Conservation (phyloP, 2,329 filamentous ascomycete genomes). For the Rhinocladiella mackenziei region DNA sequence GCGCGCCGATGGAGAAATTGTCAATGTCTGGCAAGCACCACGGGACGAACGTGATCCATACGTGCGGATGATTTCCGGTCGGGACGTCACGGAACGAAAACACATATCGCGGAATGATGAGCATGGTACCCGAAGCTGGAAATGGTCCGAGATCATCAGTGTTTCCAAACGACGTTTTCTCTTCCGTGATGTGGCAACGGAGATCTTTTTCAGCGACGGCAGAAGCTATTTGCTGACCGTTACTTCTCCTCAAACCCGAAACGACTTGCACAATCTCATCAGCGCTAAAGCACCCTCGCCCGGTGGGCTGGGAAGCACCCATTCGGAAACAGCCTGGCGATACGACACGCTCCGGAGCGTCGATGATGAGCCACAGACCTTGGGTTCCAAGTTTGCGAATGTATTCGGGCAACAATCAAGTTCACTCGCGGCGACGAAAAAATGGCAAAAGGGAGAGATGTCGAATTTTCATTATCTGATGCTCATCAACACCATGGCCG, state of each 20-base stretch:
- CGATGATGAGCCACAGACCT: conserved; percentile 59
- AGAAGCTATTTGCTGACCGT: conserved; percentile 90
- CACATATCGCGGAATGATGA: conserved; percentile 52
- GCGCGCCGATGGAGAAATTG: conserved; percentile 88
- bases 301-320: conserved; percentile 61
- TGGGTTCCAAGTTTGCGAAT: conserved; percentile 86
- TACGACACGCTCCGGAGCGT: conserved; percentile 74
- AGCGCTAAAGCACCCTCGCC: conserved; percentile 64
- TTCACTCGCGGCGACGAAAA: conserved; percentile 77
- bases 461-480: conserved; percentile 99
- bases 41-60: conserved; percentile 91
- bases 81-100: conserved; percentile 60
- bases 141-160: conserved; percentile 89
- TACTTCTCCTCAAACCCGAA: conserved; percentile 66
- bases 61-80: conserved; percentile 83
- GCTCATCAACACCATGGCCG: conserved; percentile 96
- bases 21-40: conserved; percentile 92
- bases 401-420: conserved; percentile 81
- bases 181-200: conserved; percentile 92
- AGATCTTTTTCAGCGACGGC: conserved; percentile 95
- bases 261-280: conserved; percentile 76
- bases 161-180: conserved; percentile 93
- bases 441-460: conserved; percentile 90
- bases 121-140: conserved; percentile 85
- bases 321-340: conserved; percentile 86